phyloP scores from a whole-genome alignment of 2,329 filamentous ascomycete species.

The Raffaelea albimanens region DNA sequence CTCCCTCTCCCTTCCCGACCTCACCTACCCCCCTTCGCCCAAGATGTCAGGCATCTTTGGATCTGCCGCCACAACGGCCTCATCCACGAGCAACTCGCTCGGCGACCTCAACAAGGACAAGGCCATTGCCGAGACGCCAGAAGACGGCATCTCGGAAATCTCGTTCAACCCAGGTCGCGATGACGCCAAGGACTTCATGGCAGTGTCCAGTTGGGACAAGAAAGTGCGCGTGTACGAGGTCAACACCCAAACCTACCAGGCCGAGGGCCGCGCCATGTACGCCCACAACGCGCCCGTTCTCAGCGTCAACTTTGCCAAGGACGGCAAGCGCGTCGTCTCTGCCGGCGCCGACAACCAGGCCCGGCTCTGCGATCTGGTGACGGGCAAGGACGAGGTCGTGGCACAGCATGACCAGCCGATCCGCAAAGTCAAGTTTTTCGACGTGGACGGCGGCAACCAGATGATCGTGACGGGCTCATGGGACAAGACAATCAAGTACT shows the following conservation, averaged over 20 bases:
- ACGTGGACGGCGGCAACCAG: constrained; percentile 57
- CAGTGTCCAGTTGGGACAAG: constrained; percentile 93
- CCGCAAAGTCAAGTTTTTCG: constrained; percentile 68
- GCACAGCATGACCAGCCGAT: constrained; percentile 81
- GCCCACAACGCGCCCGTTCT: constrained; percentile 81
- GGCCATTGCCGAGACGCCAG: constrained; percentile 64
- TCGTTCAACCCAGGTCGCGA: constrained; percentile 50
- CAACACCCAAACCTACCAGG: constrained; percentile 57
- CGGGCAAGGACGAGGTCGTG: constrained; percentile 59
- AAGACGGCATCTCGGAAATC: constrained; percentile 83
- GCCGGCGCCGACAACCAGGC: constrained; percentile 86
- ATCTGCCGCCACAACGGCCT: constrained; percentile 35
- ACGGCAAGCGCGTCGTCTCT: constrained; percentile 81
- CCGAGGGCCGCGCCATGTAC: constrained; percentile 75
- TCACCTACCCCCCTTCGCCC: constrained; percentile 1
- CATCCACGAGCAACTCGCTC: constrained; percentile 58
- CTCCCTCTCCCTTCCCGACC: background rate
- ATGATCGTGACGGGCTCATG: constrained; percentile 89
- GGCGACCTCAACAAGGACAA: constrained; percentile 91
- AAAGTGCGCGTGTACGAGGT: constrained; percentile 97
- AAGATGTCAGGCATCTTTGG: constrained; percentile 59
- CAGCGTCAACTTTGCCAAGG: constrained; percentile 85
- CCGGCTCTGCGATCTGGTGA: constrained; percentile 74
- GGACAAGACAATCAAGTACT: constrained; percentile 88
- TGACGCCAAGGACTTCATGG: constrained; percentile 64